Evolutionary conservation across 768 basidiomycete genomes (phyloP).

Genomic region (Pulveroboletus sp.): DNA sequence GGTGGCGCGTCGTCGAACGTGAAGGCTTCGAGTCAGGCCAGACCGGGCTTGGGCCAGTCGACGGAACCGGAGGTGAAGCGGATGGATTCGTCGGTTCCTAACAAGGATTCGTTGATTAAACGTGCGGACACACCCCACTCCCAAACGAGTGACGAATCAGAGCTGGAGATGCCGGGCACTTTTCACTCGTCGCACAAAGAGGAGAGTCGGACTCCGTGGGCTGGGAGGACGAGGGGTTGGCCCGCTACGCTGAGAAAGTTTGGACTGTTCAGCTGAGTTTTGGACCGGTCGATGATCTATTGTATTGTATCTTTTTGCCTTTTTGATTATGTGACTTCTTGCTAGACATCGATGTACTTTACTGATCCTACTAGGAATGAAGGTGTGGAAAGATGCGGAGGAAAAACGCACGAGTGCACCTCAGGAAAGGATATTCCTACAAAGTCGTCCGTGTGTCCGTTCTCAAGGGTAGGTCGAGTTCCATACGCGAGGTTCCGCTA

Average conservation of each 20-base stretch:
- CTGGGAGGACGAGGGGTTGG: conserved; percentile 14
- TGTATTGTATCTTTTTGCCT: neutral
- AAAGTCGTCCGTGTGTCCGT: too few relatives aligned
- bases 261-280: conserved; percentile 21
- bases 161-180: conserved; percentile 49
- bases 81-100: neutral
- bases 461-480: too few relatives aligned
- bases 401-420: too few relatives aligned
- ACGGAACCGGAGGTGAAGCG: conserved; percentile 1
- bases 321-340: neutral
- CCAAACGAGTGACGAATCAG: conserved; percentile 27
- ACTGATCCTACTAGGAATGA: too few relatives aligned
- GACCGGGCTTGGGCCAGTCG: neutral
- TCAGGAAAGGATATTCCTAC: too few relatives aligned
- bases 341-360: too few relatives aligned
- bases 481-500: too few relatives aligned
- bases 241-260: conserved; percentile 18
- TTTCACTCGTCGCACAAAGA: conserved; percentile 33
- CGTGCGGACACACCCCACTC: conserved; percentile 4
- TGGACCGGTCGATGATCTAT: neutral
- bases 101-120: neutral
- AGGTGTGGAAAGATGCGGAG: too few relatives aligned
- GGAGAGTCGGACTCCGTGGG: neutral
- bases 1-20: neutral
- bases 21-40: neutral